Conservation (phyloP, 2,329 filamentous ascomycete species). For the Biscogniauxia sp. region DNA sequence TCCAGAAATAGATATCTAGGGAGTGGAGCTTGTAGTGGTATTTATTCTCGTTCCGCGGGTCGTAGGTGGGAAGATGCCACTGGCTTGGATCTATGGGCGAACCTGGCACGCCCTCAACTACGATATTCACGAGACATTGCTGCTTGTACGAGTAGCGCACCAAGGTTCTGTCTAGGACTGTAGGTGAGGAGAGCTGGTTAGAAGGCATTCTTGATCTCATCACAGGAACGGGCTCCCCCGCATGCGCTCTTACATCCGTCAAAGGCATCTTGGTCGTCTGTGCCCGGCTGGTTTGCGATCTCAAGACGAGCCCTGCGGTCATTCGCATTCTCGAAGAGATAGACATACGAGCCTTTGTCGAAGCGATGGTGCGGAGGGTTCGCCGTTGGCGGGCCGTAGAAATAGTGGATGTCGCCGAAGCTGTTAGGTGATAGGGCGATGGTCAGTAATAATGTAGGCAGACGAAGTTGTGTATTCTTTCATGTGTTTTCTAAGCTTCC, state of each 20-base stretch:
- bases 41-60: conserved; percentile 70
- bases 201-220: background rate
- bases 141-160: conserved; percentile 74
- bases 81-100: conserved; percentile 47
- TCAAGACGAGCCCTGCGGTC: conserved; percentile 69
- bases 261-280: conserved; percentile 76
- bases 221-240: background rate
- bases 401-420: conserved; percentile 78
- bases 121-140: conserved; percentile 66
- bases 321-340: conserved; percentile 71
- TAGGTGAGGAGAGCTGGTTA: background rate
- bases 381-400: conserved; percentile 64
- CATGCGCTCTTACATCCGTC: conserved; percentile 61
- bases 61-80: conserved; percentile 74
- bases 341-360: conserved; percentile 76
- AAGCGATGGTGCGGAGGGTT: conserved; percentile 77
- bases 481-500: conserved; percentile 1
- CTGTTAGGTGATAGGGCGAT: conserved; percentile 39
- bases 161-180: conserved; percentile 64
- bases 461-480: conserved; percentile 24
- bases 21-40: conserved; percentile 77
- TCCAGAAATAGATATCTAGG: conserved; percentile 79
- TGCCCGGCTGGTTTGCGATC: conserved; percentile 72
- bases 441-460: background rate
- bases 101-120: conserved; percentile 51